Conservation (phyloP, 148 eudicot genomes). For the Salicornia ramosissima region DNA sequence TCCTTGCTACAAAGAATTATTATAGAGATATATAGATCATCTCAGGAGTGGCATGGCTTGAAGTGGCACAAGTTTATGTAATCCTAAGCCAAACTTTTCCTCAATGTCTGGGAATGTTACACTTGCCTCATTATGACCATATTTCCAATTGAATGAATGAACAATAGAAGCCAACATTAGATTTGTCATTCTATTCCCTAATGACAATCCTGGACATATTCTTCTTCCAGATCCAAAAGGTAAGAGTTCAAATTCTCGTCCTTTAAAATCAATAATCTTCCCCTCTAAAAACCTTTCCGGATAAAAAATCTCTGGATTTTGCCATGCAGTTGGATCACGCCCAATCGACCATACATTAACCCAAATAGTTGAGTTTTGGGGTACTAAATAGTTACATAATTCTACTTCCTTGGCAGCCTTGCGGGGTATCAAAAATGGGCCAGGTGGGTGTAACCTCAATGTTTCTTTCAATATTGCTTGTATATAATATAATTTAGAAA, state of each 20-base stretch:
- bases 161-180: conserved; percentile 22
- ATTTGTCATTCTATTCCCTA: conserved; percentile 16
- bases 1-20: too few relatives aligned
- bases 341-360: conserved; percentile 33
- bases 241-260: conserved; percentile 25
- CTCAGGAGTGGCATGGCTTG: conserved; percentile 12
- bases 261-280: conserved; percentile 13
- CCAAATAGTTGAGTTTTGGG: conserved; percentile 25
- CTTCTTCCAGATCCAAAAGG: conserved; percentile 29
- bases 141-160: conserved; percentile 32
- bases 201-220: conserved; percentile 17
- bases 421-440: conserved; percentile 30
- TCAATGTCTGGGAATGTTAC: conserved; percentile 20
- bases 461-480: conserved; percentile 36
- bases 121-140: conserved; percentile 15
- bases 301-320: conserved; percentile 1
- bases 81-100: conserved; percentile 26
- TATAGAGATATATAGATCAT: neutral
- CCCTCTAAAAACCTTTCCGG: conserved; percentile 30
- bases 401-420: conserved; percentile 17
- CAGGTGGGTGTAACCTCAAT: conserved; percentile 27
- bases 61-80: conserved; percentile 27
- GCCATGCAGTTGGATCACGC: conserved; percentile 23
- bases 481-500: conserved; percentile 21
- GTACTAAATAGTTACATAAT: conserved; percentile 27